These are phyloP conservation scores for Penicillium sp. DNA, from an alignment of 2,329 filamentous ascomycete species.

Conservation along the genomic window DNA sequence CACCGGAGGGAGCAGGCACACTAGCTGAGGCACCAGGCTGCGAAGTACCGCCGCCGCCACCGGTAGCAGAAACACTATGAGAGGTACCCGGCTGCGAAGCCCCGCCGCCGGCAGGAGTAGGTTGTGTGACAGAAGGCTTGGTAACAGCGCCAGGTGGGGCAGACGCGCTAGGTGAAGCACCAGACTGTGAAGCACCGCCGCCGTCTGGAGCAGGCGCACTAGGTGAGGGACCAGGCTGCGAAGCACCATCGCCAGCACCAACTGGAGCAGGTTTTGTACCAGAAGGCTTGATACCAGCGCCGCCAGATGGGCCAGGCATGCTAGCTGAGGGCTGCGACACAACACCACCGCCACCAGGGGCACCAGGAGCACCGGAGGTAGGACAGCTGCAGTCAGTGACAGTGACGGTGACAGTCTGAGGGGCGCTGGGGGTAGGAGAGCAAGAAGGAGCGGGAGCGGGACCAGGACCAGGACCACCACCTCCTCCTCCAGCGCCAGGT, in stretches of 20 bases:
- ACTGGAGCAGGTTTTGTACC: conserved; percentile 1
- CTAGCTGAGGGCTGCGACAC: not conserved
- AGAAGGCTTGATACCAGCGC: conserved; percentile 7
- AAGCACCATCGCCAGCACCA: not conserved
- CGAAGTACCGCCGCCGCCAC: not conserved
- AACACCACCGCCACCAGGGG: not conserved
- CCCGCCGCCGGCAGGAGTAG: not conserved
- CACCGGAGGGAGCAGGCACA: not conserved
- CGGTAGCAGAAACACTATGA: not conserved
- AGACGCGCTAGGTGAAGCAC: not conserved
- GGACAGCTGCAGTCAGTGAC: conserved; percentile 21
- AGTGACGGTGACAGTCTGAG: conserved; percentile 16
- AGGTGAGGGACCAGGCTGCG: not conserved
- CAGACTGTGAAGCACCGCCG: not conserved
- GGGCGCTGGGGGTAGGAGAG: conserved; percentile 9
- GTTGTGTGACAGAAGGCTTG: not conserved
- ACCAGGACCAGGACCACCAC: not conserved
- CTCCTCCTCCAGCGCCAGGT: not conserved
- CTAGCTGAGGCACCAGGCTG: not conserved
- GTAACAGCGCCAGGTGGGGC: not conserved
- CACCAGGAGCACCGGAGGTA: conserved; percentile 8
- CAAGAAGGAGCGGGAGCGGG: conserved; percentile 8
- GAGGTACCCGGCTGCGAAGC: not conserved
- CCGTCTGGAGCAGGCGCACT: not conserved
- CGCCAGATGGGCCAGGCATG: conserved; percentile 7